phyloP scores from a whole-genome alignment of 1,284 basidiomycete genomes.

The Apiotrichum siamense region DNA sequence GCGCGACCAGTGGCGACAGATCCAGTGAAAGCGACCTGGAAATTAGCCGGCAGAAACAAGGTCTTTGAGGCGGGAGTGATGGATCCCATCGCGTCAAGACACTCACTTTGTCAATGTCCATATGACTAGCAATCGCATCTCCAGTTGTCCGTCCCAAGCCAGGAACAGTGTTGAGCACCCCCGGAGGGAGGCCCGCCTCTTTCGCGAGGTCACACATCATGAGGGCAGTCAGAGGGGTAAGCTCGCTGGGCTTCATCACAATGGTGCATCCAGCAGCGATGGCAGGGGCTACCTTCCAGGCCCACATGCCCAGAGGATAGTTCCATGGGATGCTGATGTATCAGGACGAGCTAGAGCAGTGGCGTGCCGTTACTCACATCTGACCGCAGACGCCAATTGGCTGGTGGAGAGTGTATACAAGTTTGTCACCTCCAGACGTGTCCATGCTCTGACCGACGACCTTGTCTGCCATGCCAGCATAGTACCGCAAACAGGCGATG shows the following conservation, averaged over 20 bases:
- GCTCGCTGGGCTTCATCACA: slow-evolving; percentile 68
- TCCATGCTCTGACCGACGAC: slow-evolving; percentile 52
- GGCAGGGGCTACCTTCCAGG: slow-evolving; percentile 87
- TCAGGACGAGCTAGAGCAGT: background rate
- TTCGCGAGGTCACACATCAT: slow-evolving; percentile 49
- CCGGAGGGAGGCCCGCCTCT: slow-evolving; percentile 70
- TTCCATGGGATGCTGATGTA: slow-evolving; percentile 73
- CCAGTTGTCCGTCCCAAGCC: slow-evolving; percentile 82
- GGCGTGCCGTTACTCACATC: too few species aligned
- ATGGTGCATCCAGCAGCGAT: slow-evolving; percentile 58
- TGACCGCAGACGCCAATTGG: slow-evolving; percentile 90
- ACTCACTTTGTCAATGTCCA: slow-evolving; percentile 65
- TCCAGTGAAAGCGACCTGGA: slow-evolving; percentile 60
- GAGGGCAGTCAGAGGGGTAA: slow-evolving; percentile 82
- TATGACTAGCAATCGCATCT: slow-evolving; percentile 69
- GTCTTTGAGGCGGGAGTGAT: too few species aligned
- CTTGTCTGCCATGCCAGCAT: slow-evolving; percentile 62
- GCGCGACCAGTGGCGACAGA: slow-evolving; percentile 72
- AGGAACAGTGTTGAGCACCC: slow-evolving; percentile 83
- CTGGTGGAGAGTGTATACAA: slow-evolving; percentile 83
- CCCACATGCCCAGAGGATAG: slow-evolving; percentile 87
- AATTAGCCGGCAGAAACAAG: too few species aligned
- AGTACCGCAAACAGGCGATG: slow-evolving; percentile 72
- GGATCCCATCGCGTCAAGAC: too few species aligned
- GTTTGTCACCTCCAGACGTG: slow-evolving; percentile 53